These are phyloP conservation scores for Saitozyma sp. DNA, from an alignment of 768 basidiomycete genomes.

Conservation along the genomic window DNA sequence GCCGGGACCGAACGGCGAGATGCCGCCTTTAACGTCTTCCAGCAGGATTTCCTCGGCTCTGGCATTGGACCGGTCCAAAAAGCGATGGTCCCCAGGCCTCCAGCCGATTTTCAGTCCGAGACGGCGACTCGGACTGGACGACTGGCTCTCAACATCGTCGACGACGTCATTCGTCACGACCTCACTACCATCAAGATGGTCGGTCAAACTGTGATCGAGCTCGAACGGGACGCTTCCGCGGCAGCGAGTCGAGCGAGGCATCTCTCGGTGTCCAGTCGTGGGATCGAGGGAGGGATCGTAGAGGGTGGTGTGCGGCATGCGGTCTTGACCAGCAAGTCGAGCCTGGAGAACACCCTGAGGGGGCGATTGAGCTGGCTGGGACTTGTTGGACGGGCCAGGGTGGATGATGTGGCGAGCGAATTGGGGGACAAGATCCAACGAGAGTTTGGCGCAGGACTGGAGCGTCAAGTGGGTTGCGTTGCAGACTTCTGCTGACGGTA, in stretches of 20 bases:
- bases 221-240: slow-evolving; percentile 11
- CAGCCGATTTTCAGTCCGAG: neutral
- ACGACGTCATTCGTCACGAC: neutral
- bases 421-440: slow-evolving; percentile 20
- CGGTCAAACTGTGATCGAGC: slow-evolving; percentile 13
- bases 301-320: slow-evolving; percentile 32
- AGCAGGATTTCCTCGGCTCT: slow-evolving; percentile 14
- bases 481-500: slow-evolving; percentile 10
- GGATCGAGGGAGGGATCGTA: slow-evolving; percentile 24
- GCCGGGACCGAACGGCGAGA: too few species aligned
- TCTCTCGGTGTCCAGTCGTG: slow-evolving; percentile 23
- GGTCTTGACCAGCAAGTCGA: slow-evolving; percentile 9
- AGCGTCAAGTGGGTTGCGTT: slow-evolving; percentile 23
- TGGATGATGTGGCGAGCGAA: slow-evolving; percentile 41
- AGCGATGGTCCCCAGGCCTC: neutral
- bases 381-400: slow-evolving; percentile 25
- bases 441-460: slow-evolving; percentile 33
- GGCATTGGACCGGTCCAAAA: slow-evolving; percentile 11
- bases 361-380: slow-evolving; percentile 35
- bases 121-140: neutral
- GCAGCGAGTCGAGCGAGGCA: slow-evolving; percentile 26
- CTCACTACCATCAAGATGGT: slow-evolving; percentile 6
- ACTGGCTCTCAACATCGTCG: neutral
- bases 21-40: neutral
- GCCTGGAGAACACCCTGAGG: slow-evolving; percentile 17